Percentiles rank a stretch among this genome's conserved stretches.
phyloP scores from a whole-genome alignment of 2,329 filamentous ascomycete species.

The Nakataea oryzae region DNA sequence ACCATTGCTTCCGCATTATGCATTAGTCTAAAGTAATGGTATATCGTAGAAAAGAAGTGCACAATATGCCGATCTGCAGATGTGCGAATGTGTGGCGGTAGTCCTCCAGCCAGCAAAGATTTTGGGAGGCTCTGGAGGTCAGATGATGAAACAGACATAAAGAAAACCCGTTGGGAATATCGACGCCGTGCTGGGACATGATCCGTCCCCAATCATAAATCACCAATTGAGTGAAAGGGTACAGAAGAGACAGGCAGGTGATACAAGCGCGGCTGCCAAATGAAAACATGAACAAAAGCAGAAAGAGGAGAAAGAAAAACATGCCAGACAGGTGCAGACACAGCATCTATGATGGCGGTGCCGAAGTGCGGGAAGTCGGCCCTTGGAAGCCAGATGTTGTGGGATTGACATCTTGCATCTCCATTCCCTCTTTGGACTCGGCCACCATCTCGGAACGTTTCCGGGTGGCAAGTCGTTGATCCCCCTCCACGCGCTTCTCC shows the following conservation, averaged over 20 bases:
- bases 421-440: conserved; percentile 46
- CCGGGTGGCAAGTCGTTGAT: conserved; percentile 62
- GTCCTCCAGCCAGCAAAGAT: background rate
- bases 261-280: background rate
- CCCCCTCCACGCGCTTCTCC: conserved; percentile 61
- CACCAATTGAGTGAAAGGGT: background rate
- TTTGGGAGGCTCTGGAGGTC: background rate
- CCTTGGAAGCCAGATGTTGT: conserved; percentile 40
- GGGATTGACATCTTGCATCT: conserved; percentile 60
- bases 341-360: background rate
- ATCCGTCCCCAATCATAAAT: background rate
- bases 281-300: background rate
- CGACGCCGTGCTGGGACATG: background rate
- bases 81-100: background rate
- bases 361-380: conserved; percentile 30
- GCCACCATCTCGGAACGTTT: conserved; percentile 37
- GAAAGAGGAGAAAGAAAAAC: background rate
- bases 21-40: background rate
- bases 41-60: background rate
- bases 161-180: background rate
- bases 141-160: background rate
- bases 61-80: background rate
- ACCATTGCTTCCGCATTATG: background rate
- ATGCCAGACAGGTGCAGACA: background rate
- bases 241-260: background rate